phyloP scores from a whole-genome alignment of 2,329 filamentous ascomycete species.

The Diaporthe citri region DNA sequence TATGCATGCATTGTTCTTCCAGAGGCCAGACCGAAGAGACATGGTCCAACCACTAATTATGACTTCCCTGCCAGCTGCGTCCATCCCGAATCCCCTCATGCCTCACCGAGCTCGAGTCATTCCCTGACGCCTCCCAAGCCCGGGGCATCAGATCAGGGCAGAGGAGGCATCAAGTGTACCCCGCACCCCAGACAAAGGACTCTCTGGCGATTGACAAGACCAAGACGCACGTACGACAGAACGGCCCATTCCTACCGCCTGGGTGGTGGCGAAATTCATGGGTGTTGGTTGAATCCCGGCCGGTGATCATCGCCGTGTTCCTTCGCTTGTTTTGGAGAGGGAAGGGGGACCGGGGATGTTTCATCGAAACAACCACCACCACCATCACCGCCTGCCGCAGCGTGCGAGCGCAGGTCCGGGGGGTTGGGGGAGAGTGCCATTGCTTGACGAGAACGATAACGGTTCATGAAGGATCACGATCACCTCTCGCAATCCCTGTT shows the following conservation, averaged over 20 bases:
- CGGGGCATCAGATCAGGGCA: slow-evolving; percentile 1
- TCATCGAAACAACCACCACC: slow-evolving; percentile 20
- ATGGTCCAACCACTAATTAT: not conserved
- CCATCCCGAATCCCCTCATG: not conserved
- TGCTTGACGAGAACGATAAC: not conserved
- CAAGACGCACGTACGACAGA: slow-evolving; percentile 18
- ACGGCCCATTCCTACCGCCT: slow-evolving; percentile 17
- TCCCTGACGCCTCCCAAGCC: slow-evolving; percentile 9
- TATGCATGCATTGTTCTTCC: not conserved
- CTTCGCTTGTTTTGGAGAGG: not conserved
- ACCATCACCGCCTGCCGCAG: not conserved
- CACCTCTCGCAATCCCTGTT: too few relatives aligned
- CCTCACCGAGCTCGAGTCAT: slow-evolving; percentile 10
- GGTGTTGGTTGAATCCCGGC: not conserved
- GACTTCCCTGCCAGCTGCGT: not conserved
- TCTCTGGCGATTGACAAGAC: not conserved
- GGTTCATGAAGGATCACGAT: slow-evolving; percentile 14
- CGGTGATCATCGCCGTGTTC: slow-evolving; percentile 4
- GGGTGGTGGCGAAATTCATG: slow-evolving; percentile 4
- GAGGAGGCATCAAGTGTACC: slow-evolving; percentile 10
- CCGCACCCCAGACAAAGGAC: slow-evolving; percentile 7
- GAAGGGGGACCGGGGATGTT: not conserved
- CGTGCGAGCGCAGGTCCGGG: too few relatives aligned
- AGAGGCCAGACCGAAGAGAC: not conserved
- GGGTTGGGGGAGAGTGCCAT: not conserved